phyloP scores from a whole-genome alignment of 2,329 filamentous ascomycete species.

The Bipolaris victoriae region DNA sequence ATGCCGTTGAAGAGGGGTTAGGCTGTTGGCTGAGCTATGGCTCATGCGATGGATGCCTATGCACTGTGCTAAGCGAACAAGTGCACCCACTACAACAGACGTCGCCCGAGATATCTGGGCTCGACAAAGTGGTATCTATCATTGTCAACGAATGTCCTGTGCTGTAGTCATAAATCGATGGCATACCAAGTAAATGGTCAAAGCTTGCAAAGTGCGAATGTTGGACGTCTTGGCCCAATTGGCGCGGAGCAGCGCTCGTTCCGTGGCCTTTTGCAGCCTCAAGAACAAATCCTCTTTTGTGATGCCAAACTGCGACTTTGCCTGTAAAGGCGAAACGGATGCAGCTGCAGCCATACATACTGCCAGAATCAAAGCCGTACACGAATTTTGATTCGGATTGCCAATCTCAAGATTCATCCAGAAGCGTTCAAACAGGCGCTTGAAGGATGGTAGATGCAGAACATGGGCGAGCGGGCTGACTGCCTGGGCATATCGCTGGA shows the following conservation, averaged over 20 bases:
- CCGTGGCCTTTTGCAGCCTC: constrained; percentile 46
- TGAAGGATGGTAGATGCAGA: constrained; percentile 46
- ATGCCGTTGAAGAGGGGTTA: constrained; percentile 46
- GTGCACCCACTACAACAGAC: constrained; percentile 47
- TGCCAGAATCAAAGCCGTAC: constrained; percentile 45
- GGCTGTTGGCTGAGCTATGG: constrained; percentile 42
- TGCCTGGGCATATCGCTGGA: constrained; percentile 44
- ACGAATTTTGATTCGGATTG: constrained; percentile 45
- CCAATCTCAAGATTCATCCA: constrained; percentile 48
- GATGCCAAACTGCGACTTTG: constrained; percentile 49
- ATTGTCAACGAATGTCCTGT: constrained; percentile 9
- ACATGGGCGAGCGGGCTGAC: constrained; percentile 49
- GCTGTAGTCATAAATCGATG: not conserved
- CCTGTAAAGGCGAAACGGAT: constrained; percentile 46
- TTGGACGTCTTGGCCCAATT: constrained; percentile 50
- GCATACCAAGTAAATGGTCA: constrained; percentile 47
- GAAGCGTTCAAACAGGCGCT: constrained; percentile 46
- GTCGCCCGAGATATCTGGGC: constrained; percentile 48
- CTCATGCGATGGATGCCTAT: constrained; percentile 48
- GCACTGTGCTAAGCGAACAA: constrained; percentile 48
- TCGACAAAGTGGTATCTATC: constrained; percentile 46
- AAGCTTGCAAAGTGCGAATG: constrained; percentile 46
- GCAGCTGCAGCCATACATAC: constrained; percentile 49
- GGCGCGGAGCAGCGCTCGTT: constrained; percentile 44
- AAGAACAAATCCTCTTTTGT: constrained; percentile 47